A percentile compares a stretch with the other conserved stretches of the same genome.
phyloP scores from a whole-genome alignment of 805 yeast species.

The Spathaspora sp. region DNA sequence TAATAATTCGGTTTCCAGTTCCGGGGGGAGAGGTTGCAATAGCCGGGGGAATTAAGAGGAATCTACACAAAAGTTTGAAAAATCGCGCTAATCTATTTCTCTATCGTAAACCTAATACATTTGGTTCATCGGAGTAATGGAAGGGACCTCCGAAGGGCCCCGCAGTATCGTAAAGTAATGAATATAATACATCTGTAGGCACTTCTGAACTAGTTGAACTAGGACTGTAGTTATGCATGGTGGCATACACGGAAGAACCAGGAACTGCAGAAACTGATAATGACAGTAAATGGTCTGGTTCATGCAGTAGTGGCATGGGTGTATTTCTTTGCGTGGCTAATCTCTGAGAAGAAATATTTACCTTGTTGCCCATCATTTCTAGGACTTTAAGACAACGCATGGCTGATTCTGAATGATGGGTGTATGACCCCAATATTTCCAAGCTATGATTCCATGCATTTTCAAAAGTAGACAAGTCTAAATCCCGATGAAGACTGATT shows the following conservation, averaged over 20 bases:
- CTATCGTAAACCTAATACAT: background rate
- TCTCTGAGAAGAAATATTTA: slow-evolving; percentile 4
- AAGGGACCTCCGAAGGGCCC: slow-evolving; percentile 13
- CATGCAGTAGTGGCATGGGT: background rate
- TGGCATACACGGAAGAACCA: background rate
- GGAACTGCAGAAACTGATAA: background rate
- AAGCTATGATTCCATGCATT: slow-evolving; percentile 7
- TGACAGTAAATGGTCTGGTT: background rate
- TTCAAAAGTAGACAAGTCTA: slow-evolving; percentile 4
- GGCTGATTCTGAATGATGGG: slow-evolving; percentile 10
- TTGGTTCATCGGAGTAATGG: slow-evolving; percentile 8
- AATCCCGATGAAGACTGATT: slow-evolving; percentile 12
- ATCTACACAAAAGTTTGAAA: background rate
- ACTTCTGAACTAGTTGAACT: slow-evolving; percentile 7
- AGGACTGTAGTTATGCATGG: slow-evolving; percentile 3
- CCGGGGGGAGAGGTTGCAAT: background rate
- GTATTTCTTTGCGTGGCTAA: slow-evolving; percentile 3
- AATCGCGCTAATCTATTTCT: background rate
- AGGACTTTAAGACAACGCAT: slow-evolving; percentile 10
- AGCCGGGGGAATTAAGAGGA: background rate
- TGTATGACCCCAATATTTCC: slow-evolving; percentile 8
- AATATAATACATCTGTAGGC: slow-evolving; percentile 10
- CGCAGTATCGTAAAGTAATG: slow-evolving; percentile 10
- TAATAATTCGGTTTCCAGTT: background rate
- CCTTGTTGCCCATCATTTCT: slow-evolving; percentile 10